Percentiles rank a stretch among this genome's conserved stretches.
phyloP scores from a whole-genome alignment of 495 filamentous ascomycete genomes.

The Podospora bellae-mahoneyi region DNA sequence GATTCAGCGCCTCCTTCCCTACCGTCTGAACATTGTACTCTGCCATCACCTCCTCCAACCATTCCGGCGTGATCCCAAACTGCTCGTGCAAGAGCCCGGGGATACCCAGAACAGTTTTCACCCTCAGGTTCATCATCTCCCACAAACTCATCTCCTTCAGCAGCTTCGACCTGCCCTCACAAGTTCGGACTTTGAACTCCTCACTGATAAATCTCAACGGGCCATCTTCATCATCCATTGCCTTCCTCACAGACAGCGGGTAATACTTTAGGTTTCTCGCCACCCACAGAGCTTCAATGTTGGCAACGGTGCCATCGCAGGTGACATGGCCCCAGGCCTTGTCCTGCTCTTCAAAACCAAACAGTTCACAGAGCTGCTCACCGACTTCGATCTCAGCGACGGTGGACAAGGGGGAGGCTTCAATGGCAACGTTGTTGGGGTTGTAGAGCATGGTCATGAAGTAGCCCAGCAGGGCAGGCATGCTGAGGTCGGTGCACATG shows the following conservation, averaged over 20 bases:
- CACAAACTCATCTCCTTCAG: conserved; percentile 39
- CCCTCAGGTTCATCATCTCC: conserved; percentile 50
- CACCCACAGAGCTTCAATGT: conserved; percentile 46
- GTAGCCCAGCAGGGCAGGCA: conserved; percentile 39
- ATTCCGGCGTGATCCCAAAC: conserved; percentile 36
- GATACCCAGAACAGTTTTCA: conserved; percentile 39
- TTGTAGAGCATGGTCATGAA: conserved; percentile 50
- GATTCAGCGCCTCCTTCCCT: conserved; percentile 37
- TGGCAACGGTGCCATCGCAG: conserved; percentile 46
- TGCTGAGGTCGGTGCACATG: conserved; percentile 41
- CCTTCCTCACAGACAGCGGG: conserved; percentile 38
- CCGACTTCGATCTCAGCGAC: conserved; percentile 42
- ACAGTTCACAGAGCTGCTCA: conserved; percentile 43
- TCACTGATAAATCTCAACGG: conserved; percentile 33
- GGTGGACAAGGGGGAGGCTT: conserved; percentile 44
- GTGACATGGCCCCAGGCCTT: conserved; percentile 44
- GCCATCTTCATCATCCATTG: conserved; percentile 34
- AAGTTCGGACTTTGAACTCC: conserved; percentile 38
- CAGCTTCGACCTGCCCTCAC: conserved; percentile 31
- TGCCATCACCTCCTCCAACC: conserved; percentile 33
- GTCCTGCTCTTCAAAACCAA: conserved; percentile 41
- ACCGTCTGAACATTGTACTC: conserved; percentile 43
- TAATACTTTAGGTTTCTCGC: conserved; percentile 50
- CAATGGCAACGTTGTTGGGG: conserved; percentile 48
- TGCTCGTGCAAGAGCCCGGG: conserved; percentile 37